phyloP scores from a whole-genome alignment of 2,329 filamentous ascomycete species.

The Rutstroemia sp. region DNA sequence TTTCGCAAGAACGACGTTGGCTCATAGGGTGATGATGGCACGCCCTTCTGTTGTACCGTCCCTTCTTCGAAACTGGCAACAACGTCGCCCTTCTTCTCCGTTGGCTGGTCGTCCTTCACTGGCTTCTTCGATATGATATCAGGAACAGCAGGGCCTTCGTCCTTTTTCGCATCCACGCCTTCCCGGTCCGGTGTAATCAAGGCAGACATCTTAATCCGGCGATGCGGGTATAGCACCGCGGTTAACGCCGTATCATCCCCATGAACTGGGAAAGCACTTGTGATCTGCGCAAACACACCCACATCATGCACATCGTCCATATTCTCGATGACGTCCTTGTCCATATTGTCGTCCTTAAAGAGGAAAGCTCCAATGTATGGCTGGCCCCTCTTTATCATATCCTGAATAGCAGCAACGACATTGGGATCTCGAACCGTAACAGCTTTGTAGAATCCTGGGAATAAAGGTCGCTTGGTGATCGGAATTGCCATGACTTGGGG shows the following conservation, averaged over 20 bases:
- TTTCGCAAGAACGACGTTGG: constrained; percentile 86
- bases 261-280: constrained; percentile 85
- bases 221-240: constrained; percentile 91
- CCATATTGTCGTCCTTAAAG: constrained; percentile 91
- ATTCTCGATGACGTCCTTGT: constrained; percentile 88
- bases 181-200: constrained; percentile 57
- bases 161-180: constrained; percentile 41
- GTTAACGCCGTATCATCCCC: constrained; percentile 82
- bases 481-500: constrained; percentile 97
- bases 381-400: constrained; percentile 94
- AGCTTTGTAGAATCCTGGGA: constrained; percentile 97
- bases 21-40: constrained; percentile 54
- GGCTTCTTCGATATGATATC: constrained; percentile 53
- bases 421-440: constrained; percentile 93
- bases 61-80: constrained; percentile 95
- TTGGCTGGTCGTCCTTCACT: constrained; percentile 42
- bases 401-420: constrained; percentile 84
- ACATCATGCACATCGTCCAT: constrained; percentile 90
- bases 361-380: constrained; percentile 96
- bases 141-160: constrained; percentile 41
- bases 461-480: constrained; percentile 86
- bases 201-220: constrained; percentile 82
- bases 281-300: constrained; percentile 96
- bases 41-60: constrained; percentile 49
- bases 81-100: constrained; percentile 81